Base-by-base conservation (phyloP, 2,329 filamentous ascomycete genomes). In the Fusarium sp. region DNA sequence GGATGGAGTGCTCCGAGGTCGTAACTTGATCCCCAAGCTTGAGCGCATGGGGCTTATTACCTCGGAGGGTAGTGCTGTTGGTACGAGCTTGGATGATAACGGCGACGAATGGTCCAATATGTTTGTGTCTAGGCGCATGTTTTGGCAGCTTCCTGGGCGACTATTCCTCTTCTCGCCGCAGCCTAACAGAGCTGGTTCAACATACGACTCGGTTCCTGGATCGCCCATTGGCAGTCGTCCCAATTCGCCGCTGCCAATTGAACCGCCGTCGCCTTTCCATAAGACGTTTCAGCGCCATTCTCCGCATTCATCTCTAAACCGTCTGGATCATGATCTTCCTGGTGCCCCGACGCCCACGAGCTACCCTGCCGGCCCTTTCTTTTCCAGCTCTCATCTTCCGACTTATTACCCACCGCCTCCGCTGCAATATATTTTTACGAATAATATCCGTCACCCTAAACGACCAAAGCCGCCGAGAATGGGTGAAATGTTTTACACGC, bases 41-140 rank as follows among this genome's bases (percentile, higher is more conserved):
- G 95, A 98, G 82, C 88, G 94, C 57, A 98, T 98, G 94, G 94
- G 94, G 1, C 80, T 98, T 53, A 89, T 98, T 51, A 85, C 91
- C 0, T 92, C 87, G 24, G 87, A 92, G 55, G 91, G 97, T 73
- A 93, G 92, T 0, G 87, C 88, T 1, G 92, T 96, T 4, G 93
- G 93, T 6, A 83, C 86, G 1, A 86, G 88, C 38, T 78, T 88
- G 43, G 87, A 91, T 51, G 87, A 89, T 46, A 84, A 85, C 36
- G 84, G 87, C 11, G 87, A 90, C 42, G 89, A 87, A 53, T 97
- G 93, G 92, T 84, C 85, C 28, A 83, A 88, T 51, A 94, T 97
- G 91, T 98, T 96, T 77, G 91, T 94, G 42, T 92, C 91, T 59
- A 88, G 90, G 40, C 86, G 88, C 64, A 89, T 89, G 74, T 99